Conservation (phyloP, 345 rosid genomes). For the Noccaea bulbosa region DNA sequence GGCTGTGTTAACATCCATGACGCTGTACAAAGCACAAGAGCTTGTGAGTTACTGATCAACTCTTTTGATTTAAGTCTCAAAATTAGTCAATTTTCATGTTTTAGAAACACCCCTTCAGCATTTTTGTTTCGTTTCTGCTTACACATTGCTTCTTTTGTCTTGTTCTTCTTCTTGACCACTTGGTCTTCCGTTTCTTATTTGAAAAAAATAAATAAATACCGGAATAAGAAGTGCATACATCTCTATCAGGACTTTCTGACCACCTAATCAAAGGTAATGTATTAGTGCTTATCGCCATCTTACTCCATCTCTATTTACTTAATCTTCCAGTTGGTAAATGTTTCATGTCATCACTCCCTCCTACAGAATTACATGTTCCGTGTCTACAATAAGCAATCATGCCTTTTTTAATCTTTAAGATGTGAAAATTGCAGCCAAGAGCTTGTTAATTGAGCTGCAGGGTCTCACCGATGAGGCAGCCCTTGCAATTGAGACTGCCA, state of each 20-base stretch:
- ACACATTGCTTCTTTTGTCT: background rate
- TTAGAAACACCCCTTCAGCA: background rate
- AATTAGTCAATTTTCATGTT: background rate
- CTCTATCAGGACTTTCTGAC: conserved; percentile 58
- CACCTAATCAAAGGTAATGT: conserved; percentile 61
- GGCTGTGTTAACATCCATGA: conserved; percentile 58
- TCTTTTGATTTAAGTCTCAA: background rate
- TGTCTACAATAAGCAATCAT: background rate
- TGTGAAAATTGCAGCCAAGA: conserved; percentile 54
- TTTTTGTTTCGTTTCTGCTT: background rate
- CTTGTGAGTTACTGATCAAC: conserved; percentile 54
- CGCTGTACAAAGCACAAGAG: conserved; percentile 52
- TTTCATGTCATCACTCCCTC: conserved; percentile 20
- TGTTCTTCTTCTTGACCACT: background rate
- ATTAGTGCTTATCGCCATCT: background rate
- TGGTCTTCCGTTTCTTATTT: conserved; percentile 1
- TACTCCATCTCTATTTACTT: background rate
- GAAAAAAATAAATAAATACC: background rate
- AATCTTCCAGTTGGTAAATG: background rate
- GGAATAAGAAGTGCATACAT: conserved; percentile 56
- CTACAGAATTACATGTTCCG: background rate
- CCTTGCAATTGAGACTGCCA: conserved; percentile 46
- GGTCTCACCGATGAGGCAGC: conserved; percentile 54
- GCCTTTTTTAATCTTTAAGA: background rate
- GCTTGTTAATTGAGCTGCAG: conserved; percentile 60